A percentile compares a stretch with the other conserved stretches of the same genome.
Conservation (phyloP, 768 basidiomycete genomes). For the Termitomyces sp. region DNA sequence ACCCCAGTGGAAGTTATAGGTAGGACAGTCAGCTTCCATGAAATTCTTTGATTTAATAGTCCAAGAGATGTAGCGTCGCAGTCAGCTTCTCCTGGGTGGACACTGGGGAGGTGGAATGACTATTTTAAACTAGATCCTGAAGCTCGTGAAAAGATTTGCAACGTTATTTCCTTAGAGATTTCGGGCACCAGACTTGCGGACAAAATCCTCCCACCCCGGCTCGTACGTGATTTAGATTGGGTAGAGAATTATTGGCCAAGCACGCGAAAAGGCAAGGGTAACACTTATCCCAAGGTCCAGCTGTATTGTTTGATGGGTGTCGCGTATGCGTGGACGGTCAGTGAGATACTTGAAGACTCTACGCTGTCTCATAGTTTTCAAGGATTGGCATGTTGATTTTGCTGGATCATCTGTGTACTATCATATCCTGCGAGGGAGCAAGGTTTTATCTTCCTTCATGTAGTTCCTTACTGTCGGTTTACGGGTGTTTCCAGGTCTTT, state of each 20-base stretch:
- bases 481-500: constrained; percentile 54
- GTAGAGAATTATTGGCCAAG: constrained; percentile 94
- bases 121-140: constrained; percentile 69
- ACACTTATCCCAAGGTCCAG: constrained; percentile 88
- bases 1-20: constrained; percentile 89
- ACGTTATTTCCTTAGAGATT: constrained; percentile 94
- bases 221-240: constrained; percentile 92
- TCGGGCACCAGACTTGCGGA: constrained; percentile 80
- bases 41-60: background rate
- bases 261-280: constrained; percentile 64
- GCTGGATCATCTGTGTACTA: constrained; percentile 98
- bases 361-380: constrained; percentile 1
- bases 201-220: constrained; percentile 71
- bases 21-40: constrained; percentile 24
- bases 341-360: constrained; percentile 18
- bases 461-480: background rate
- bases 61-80: constrained; percentile 80
- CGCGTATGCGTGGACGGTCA: constrained; percentile 86
- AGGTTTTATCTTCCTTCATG: constrained; percentile 40
- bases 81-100: constrained; percentile 83
- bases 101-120: constrained; percentile 83
- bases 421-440: constrained; percentile 81
- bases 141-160: constrained; percentile 80
- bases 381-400: constrained; percentile 99
- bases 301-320: constrained; percentile 98